phyloP scores from a whole-genome alignment of 164 flowering plant genomes.

The Chimonanthus praecox region DNA sequence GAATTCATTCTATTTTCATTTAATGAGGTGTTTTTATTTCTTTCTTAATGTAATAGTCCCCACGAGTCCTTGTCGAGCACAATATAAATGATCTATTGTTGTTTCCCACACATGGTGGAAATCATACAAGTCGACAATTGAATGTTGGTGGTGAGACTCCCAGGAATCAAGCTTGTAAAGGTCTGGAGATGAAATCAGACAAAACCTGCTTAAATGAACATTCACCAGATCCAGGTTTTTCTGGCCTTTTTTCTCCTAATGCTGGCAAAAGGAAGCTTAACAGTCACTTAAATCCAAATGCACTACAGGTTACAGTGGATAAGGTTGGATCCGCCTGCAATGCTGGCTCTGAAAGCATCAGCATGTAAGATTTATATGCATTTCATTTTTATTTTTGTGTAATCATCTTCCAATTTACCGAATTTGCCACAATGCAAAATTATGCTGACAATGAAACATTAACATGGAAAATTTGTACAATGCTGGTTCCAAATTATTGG shows the following conservation, averaged over 20 bases:
- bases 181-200: constrained; percentile 22
- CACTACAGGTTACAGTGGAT: constrained; percentile 26
- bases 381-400: background rate
- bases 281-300: constrained; percentile 20
- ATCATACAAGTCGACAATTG: constrained; percentile 24
- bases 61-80: constrained; percentile 53
- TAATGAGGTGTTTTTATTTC: background rate
- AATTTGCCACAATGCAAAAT: background rate
- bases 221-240: constrained; percentile 22
- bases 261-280: constrained; percentile 28
- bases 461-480: background rate
- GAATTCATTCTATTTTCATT: background rate
- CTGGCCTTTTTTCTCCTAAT: constrained; percentile 34
- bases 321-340: constrained; percentile 24
- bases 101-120: constrained; percentile 51
- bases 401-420: background rate
- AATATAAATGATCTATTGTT: constrained; percentile 36
- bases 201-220: constrained; percentile 13
- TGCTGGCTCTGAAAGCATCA: constrained; percentile 31
- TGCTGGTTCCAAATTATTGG: background rate
- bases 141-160: constrained; percentile 31
- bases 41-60: constrained; percentile 15
- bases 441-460: background rate
- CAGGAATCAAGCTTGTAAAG: constrained; percentile 23
- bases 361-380: constrained; percentile 43